phyloP scores from a whole-genome alignment of 345 rosid genomes.

The Linum trigynum region DNA sequence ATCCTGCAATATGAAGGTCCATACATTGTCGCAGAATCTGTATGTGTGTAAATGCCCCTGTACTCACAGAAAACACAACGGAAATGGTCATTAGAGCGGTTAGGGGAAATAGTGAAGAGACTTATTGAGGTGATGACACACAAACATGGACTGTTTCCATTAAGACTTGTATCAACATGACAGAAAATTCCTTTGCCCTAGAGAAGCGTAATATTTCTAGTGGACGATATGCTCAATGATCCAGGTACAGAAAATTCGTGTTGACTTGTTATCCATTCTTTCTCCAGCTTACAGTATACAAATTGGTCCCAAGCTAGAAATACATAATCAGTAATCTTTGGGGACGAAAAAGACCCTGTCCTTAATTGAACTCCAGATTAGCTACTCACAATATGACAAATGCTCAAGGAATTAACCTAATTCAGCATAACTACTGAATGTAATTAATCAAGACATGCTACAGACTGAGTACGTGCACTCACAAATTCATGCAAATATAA shows the following conservation, averaged over 20 bases:
- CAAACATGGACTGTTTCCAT: background rate
- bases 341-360: too few relatives aligned
- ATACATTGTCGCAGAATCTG: constrained; percentile 97
- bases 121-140: too few relatives aligned
- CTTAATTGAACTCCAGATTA: background rate
- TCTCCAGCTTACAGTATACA: too few relatives aligned
- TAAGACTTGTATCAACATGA: background rate
- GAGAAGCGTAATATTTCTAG: too few relatives aligned
- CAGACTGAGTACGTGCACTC: background rate
- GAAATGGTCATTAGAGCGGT: too few relatives aligned
- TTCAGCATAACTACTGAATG: background rate
- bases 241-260: background rate
- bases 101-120: too few relatives aligned
- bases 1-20: constrained; percentile 91
- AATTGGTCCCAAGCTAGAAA: too few relatives aligned
- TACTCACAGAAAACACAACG: background rate
- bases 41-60: constrained; percentile 99
- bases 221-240: too few relatives aligned
- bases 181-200: too few relatives aligned
- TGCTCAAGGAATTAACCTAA: background rate
- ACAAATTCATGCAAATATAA: background rate
- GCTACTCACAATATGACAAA: background rate
- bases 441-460: too few relatives aligned
- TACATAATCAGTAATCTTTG: too few relatives aligned
- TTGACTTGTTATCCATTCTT: too few relatives aligned